Evolutionary conservation across 768 basidiomycete genomes (phyloP), one percentile per base, ranked within the genome.

Genomic region (Termitomyces sp.): DNA sequence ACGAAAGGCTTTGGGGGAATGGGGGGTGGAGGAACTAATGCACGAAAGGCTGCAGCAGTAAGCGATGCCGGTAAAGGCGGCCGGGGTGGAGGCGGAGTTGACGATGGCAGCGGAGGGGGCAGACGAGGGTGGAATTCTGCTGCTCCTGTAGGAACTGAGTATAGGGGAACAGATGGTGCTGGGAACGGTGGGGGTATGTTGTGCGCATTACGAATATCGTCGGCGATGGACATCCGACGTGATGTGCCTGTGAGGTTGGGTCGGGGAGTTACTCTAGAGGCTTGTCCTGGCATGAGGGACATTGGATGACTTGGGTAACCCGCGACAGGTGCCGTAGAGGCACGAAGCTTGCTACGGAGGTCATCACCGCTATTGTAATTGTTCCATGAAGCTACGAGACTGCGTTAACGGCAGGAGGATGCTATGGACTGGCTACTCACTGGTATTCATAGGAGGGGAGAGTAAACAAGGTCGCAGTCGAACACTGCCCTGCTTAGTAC

Each of bases 1-100:
- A 31, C 2, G 53, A 55, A 57, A 53, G 78, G 77, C 61, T 76
- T 78, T 2, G 77, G 73, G 6, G 77, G 77, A 35, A 76, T 47
- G 8, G 74, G 74, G 10, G 80, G 78, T 3, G 70, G 67, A 0
- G 67, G 59, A 62, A 54, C 31, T 37, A 60, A 60, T 57, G 60
- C 51, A n/a, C 59, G 56, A 27, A 62, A 34, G 14, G 51, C 51
- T 10, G 56, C 27, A 19, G 41, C 29, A 12, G 56, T 47, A 8
- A 61, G 41, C 10, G 57, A 45, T 17, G 49, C 47, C 7, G 63
- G 65, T 21, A 68, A 62, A 23, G 65, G 61, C 35, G 69, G 67
- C 21, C 69, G 69, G 17, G 72, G 70, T 0, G 69, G 60, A 9
- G 63, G 58, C 32, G 69, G 67, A 9, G 48, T 41, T 32, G 51